These are phyloP conservation scores for Crithidia brevicula DNA, from an alignment of 208 protist species.

Conservation along the genomic window DNA sequence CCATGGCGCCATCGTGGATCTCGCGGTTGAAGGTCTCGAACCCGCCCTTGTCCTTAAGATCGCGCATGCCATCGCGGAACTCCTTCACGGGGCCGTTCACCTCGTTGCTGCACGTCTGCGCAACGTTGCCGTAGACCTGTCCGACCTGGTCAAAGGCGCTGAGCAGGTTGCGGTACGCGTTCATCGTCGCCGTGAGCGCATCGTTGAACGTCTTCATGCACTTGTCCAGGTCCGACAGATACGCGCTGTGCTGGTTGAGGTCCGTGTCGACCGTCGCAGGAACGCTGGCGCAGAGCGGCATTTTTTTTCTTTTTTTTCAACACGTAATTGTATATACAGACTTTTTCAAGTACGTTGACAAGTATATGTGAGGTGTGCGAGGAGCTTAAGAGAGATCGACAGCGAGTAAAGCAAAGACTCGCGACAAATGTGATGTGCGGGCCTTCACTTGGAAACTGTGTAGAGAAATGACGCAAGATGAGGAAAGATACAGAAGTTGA, in stretches of 20 bases:
- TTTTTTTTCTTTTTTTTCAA: slow-evolving; percentile 4
- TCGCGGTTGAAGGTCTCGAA: slow-evolving; percentile 67
- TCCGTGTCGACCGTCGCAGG: slow-evolving; percentile 59
- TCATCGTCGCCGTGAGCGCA: slow-evolving; percentile 56
- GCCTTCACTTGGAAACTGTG: too few relatives aligned
- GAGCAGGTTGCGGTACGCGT: slow-evolving; percentile 56
- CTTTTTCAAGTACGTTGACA: too few relatives aligned
- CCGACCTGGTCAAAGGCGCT: slow-evolving; percentile 55
- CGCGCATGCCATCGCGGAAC: slow-evolving; percentile 58
- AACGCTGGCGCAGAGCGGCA: slow-evolving; percentile 32
- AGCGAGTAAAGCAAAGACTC: too few relatives aligned
- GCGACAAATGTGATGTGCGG: too few relatives aligned
- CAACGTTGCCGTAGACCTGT: slow-evolving; percentile 51
- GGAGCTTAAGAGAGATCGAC: too few relatives aligned
- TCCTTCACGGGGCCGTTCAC: slow-evolving; percentile 31
- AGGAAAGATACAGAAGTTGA: too few relatives aligned
- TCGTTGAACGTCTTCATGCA: slow-evolving; percentile 58
- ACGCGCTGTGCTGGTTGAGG: slow-evolving; percentile 40
- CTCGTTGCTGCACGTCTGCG: slow-evolving; percentile 30
- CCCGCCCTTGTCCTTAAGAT: slow-evolving; percentile 59
- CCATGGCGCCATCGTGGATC: slow-evolving; percentile 42
- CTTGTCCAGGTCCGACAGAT: slow-evolving; percentile 49
- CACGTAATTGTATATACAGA: too few relatives aligned
- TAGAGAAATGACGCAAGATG: too few relatives aligned
- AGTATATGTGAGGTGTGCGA: too few relatives aligned